A percentile compares a stretch with the other conserved stretches of the same genome.
phyloP scores from a whole-genome alignment of 2,329 filamentous ascomycete species.

The Apiospora koreana region DNA sequence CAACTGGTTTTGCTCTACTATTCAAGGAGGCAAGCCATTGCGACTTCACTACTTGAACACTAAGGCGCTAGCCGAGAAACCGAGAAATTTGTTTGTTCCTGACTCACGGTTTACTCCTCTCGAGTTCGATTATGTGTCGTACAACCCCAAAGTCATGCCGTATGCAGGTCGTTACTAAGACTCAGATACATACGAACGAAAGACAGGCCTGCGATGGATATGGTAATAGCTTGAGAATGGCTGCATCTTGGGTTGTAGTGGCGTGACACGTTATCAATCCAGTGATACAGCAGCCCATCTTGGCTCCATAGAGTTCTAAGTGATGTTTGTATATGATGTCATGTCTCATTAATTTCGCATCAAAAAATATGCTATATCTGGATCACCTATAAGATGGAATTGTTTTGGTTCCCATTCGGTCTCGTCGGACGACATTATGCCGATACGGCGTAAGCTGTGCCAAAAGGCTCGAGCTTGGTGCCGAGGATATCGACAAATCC shows the following conservation, averaged over 20 bases:
- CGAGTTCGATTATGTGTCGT: no score
- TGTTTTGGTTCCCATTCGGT: neutral
- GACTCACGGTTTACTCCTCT: no score
- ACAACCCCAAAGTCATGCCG: no score
- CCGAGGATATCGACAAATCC: conserved; percentile 35
- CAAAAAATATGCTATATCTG: neutral
- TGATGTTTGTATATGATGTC: neutral
- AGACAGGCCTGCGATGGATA: no score
- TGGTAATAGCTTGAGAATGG: no score
- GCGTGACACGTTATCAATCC: no score
- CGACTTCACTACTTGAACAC: neutral
- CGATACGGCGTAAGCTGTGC: conserved; percentile 24
- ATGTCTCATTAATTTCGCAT: neutral
- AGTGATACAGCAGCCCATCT: no score
- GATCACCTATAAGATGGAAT: neutral
- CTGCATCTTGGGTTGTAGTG: no score
- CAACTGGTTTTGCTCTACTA: neutral
- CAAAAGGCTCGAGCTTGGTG: conserved; percentile 33
- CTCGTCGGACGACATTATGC: neutral
- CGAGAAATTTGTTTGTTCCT: conserved; percentile 4
- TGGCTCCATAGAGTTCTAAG: no score
- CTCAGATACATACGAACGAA: no score
- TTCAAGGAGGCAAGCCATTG: neutral
- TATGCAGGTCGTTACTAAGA: no score
- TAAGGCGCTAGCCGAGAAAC: conserved; percentile 3